phyloP scores from a whole-genome alignment of 164 flowering plant genomes.

The Sedum album region DNA sequence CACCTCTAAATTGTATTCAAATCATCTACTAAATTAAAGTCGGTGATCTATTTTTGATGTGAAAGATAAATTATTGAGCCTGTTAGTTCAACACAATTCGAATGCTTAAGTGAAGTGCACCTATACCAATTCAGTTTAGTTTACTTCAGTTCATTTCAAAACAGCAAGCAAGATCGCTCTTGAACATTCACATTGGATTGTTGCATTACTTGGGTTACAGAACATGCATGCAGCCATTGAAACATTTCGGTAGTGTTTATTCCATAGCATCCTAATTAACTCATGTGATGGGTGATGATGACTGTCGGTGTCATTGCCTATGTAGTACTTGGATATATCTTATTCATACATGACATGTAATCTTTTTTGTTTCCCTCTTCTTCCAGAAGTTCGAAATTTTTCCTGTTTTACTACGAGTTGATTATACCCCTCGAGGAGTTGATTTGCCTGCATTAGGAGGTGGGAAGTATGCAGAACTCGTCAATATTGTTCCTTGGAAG shows the following conservation, averaged over 20 bases:
- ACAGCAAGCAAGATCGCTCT: not conserved
- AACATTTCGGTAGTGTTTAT: not conserved
- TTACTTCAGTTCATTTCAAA: not conserved
- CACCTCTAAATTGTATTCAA: too few relatives aligned
- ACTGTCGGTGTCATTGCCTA: not conserved
- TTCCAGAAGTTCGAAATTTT: conserved; percentile 80
- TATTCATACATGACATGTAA: not conserved
- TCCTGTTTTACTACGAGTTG: conserved; percentile 75
- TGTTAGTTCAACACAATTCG: too few relatives aligned
- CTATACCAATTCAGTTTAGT: too few relatives aligned
- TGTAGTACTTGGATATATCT: not conserved
- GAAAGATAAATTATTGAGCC: too few relatives aligned
- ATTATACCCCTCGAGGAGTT: conserved; percentile 73
- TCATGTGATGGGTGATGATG: not conserved
- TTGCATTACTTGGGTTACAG: not conserved
- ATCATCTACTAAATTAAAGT: too few relatives aligned
- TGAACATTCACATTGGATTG: not conserved
- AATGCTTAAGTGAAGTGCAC: too few relatives aligned
- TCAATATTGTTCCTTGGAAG: conserved; percentile 93
- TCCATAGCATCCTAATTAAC: not conserved
- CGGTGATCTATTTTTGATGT: too few relatives aligned
- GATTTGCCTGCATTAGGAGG: conserved; percentile 76
- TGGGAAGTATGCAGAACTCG: conserved; percentile 90
- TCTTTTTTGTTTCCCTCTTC: not conserved
- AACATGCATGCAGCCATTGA: not conserved